These are phyloP conservation scores for Gossypium lobatum DNA, from an alignment of 441 rosid species.

Conservation along the genomic window DNA sequence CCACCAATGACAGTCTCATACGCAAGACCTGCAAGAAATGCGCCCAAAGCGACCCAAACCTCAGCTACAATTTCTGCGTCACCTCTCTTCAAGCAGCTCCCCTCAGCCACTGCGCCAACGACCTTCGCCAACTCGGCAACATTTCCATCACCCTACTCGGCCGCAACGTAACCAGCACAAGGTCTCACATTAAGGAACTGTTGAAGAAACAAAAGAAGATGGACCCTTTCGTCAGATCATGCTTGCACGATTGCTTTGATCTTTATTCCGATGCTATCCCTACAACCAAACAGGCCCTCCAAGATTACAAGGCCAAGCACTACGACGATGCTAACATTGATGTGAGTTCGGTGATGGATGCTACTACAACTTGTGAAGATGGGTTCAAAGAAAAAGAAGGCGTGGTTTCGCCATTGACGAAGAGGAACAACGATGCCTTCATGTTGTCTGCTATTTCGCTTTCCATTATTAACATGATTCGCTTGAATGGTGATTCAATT, in stretches of 20 bases:
- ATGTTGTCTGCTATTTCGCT: constrained; percentile 46
- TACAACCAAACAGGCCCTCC: constrained; percentile 26
- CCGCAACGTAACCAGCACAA: constrained; percentile 35
- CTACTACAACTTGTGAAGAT: constrained; percentile 52
- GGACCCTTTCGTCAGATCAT: constrained; percentile 25
- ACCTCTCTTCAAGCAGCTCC: constrained; percentile 39
- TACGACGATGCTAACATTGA: constrained; percentile 36
- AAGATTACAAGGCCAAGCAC: constrained; percentile 30
- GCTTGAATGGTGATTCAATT: not conserved
- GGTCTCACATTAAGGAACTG: constrained; percentile 25
- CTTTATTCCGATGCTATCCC: constrained; percentile 46
- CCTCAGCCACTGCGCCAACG: constrained; percentile 19
- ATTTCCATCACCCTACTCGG: constrained; percentile 37
- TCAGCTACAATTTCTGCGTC: constrained; percentile 43
- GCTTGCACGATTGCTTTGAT: constrained; percentile 43
- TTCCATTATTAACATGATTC: constrained; percentile 40
- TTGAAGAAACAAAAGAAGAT: constrained; percentile 22
- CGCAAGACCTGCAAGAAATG: constrained; percentile 45
- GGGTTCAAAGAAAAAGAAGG: constrained; percentile 45
- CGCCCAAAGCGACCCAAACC: constrained; percentile 40
- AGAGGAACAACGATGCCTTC: constrained; percentile 32
- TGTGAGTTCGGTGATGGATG: constrained; percentile 43
- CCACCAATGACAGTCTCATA: constrained; percentile 22
- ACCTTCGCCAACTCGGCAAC: constrained; percentile 40
- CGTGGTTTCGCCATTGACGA: constrained; percentile 32